phyloP scores from a whole-genome alignment of 2,329 filamentous ascomycete species.

The Ramularia endophylla region DNA sequence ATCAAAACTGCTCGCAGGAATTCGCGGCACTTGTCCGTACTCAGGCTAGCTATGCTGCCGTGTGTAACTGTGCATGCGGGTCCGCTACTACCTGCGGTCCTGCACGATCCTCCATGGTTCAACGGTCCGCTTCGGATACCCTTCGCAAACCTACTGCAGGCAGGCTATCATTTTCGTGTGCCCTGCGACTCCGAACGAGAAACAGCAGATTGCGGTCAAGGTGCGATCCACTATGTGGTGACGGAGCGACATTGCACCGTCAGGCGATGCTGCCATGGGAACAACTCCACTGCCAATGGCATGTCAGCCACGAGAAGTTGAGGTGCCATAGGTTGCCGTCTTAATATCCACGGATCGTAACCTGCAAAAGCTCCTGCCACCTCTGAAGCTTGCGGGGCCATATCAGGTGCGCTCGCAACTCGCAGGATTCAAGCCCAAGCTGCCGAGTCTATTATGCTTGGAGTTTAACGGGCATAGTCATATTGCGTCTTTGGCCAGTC shows the following conservation, averaged over 20 bases:
- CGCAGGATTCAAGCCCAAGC: slow-evolving; percentile 10
- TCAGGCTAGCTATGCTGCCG: no score
- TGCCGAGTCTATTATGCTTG: no score
- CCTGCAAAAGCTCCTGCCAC: no score
- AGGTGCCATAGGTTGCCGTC: no score
- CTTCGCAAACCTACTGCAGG: slow-evolving; percentile 21
- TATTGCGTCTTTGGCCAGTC: slow-evolving; percentile 19
- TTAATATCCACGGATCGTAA: no score
- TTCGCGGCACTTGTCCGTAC: no score
- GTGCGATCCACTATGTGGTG: slow-evolving; percentile 9
- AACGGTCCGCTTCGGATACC: slow-evolving; percentile 19
- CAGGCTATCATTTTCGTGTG: slow-evolving; percentile 18
- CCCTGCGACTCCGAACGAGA: slow-evolving; percentile 12
- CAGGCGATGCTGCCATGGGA: slow-evolving; percentile 2
- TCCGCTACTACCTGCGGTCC: slow-evolving; percentile 11
- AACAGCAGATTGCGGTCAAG: slow-evolving; percentile 18
- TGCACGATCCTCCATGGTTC: slow-evolving; percentile 16
- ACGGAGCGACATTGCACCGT: slow-evolving; percentile 2
- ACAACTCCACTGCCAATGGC: slow-evolving; percentile 8
- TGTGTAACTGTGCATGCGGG: slow-evolving; percentile 2
- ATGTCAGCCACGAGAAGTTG: no score
- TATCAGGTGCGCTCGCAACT: slow-evolving; percentile 11
- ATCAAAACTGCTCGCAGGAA: no score
- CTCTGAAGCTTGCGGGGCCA: not conserved
- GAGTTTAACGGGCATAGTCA: slow-evolving; percentile 13